phyloP scores from a whole-genome alignment of 73 alveolate genomes.

The Paramecium sonneborni region DNA sequence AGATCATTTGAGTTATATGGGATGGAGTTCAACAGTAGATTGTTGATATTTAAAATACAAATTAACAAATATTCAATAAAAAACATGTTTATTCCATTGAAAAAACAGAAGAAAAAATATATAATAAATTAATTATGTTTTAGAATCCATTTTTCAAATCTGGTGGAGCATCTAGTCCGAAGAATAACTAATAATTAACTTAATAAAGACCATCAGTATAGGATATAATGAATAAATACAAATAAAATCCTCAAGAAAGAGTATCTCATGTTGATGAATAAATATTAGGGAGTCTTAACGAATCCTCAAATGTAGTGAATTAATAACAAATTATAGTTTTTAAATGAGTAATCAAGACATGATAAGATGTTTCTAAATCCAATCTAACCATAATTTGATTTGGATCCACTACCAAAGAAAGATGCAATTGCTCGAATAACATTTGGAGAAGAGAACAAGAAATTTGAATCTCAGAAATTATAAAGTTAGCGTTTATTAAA shows the following conservation, averaged over 20 bases:
- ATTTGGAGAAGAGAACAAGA: conserved; percentile 35
- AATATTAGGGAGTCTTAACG: conserved; percentile 16
- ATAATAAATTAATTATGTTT: background rate
- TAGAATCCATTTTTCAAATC: background rate
- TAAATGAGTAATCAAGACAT: background rate
- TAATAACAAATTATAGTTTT: background rate
- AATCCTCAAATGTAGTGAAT: background rate
- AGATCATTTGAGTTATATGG: conserved; percentile 31
- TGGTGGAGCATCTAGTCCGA: background rate
- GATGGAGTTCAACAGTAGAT: background rate
- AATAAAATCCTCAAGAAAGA: background rate
- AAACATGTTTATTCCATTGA: background rate
- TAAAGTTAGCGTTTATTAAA: background rate
- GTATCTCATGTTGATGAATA: conserved; percentile 11
- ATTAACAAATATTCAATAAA: background rate
- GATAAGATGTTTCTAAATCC: background rate
- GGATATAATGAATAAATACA: background rate
- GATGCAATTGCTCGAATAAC: background rate
- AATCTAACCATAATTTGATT: background rate
- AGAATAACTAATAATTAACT: background rate
- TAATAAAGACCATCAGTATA: background rate
- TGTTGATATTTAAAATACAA: conserved; percentile 9
- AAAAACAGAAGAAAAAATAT: background rate
- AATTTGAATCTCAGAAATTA: background rate
- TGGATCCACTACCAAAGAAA: background rate